phyloP scores from a whole-genome alignment of 2,329 filamentous ascomycete species.

The Nothophoma quercina region DNA sequence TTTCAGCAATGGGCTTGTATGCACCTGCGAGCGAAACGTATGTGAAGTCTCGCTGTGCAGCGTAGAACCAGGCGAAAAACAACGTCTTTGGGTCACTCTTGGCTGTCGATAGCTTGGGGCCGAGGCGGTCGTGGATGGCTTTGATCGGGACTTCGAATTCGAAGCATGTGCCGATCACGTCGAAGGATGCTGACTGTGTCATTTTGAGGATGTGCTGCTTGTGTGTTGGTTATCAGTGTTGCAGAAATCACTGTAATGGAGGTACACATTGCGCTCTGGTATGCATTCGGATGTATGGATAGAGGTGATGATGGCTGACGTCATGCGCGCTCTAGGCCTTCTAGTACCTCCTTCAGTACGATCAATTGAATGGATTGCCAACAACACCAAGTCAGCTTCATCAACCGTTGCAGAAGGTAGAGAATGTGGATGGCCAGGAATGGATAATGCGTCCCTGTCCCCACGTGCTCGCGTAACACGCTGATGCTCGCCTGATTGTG shows the following conservation, averaged over 20 bases:
- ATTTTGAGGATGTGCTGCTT: constrained; percentile 7
- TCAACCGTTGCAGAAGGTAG: not conserved
- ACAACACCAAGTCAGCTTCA: not conserved
- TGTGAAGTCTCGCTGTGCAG: constrained; percentile 38
- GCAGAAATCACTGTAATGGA: not conserved
- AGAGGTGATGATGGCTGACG: constrained; percentile 3
- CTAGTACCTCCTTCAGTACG: constrained; percentile 20
- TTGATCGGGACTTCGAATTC: constrained; percentile 27
- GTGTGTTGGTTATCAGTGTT: not conserved
- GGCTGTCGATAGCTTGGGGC: constrained; percentile 21
- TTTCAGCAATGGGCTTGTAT: constrained; percentile 33
- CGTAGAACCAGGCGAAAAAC: constrained; percentile 40
- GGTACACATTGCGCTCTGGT: too few relatives aligned
- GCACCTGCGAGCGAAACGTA: constrained; percentile 26
- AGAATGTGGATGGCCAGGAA: not conserved
- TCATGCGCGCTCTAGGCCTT: constrained; percentile 14
- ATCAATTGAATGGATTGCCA: not conserved
- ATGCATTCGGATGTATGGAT: not conserved
- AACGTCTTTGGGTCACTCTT: constrained; percentile 30
- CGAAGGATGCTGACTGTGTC: constrained; percentile 34
- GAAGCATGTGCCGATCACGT: constrained; percentile 39
- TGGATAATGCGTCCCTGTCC: constrained; percentile 2
- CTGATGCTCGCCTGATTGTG: constrained; percentile 11
- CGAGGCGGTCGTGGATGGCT: constrained; percentile 27
- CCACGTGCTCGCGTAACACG: constrained; percentile 14